Base-by-base conservation (phyloP, 108 stramenopile species). In the Pseudonitzschia multistriata region DNA sequence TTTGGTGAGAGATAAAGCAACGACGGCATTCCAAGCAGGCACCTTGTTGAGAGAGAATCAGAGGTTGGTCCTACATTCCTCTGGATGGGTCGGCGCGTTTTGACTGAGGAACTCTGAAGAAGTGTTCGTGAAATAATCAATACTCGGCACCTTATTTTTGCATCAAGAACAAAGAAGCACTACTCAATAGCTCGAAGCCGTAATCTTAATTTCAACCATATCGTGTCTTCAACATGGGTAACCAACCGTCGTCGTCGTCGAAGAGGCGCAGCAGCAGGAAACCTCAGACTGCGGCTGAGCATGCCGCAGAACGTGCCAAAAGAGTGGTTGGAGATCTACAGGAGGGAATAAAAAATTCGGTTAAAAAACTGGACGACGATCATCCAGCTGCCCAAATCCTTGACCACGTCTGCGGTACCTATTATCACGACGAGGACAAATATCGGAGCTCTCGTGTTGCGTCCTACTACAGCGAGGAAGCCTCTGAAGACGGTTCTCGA, bases 361-460 rank as follows among this genome's bases (percentile, higher is more conserved):
- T 76, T 15, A 82, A 82, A 47, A 74, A 76, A 29, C 37, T 83
- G 30, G 78, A 83, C 37, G 78, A 83, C 31, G 70, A 80, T 73
- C 74, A 78, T 42, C 74, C 78, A 33, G 78, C 82, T 4, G 77
- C 78, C 27, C 75, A 79, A 39, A 42, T 84, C 8, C 49, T 84
- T 34, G 83, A 84, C 42, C 36, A 45, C 15, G 66, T 84, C 29
- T 84, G 83, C 39, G 80, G 83, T 6, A 47, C 53, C 5, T 62
- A 72, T 49, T 73, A 72, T 24, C 66, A 76, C 35, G 60, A 79
- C n/a, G 70, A 70, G 11, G 68, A 65, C 47, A 76, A 66, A 52
- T 49, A 62, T 29, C 37, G 66, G n/a, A 60, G 57, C 27, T 34
- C 64, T 36, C 49, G 66, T 29, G 28, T 50, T 34, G 63, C 48